phyloP scores from a whole-genome alignment of 495 filamentous ascomycete species.

The Neurospora hispaniola region DNA sequence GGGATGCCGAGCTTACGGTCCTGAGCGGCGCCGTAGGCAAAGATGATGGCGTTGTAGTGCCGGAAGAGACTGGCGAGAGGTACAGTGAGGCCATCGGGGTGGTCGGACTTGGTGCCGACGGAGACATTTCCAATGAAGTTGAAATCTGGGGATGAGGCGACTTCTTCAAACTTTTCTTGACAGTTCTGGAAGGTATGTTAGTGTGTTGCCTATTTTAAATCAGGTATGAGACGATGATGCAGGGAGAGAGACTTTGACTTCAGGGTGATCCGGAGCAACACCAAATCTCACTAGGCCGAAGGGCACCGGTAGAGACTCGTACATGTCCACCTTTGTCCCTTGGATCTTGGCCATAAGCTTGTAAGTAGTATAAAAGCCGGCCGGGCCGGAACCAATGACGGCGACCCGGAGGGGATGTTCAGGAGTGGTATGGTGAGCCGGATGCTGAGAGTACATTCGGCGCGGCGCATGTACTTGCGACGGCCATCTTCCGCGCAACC shows the following conservation, averaged over 20 bases:
- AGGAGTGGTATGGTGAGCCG: conserved; percentile 10
- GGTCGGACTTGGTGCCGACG: conserved; percentile 48
- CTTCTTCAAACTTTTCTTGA: conserved; percentile 81
- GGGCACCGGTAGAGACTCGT: conserved; percentile 83
- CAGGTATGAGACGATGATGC: background rate
- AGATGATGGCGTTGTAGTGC: conserved; percentile 86
- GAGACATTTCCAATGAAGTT: conserved; percentile 86
- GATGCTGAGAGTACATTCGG: conserved; percentile 1
- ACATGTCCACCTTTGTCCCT: conserved; percentile 81
- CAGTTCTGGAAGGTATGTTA: conserved; percentile 56
- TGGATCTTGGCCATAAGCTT: conserved; percentile 64
- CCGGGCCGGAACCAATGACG: conserved; percentile 88
- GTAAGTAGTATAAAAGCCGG: conserved; percentile 90
- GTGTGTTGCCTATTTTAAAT: background rate
- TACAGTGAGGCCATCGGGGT: conserved; percentile 41
- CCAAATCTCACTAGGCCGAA: conserved; percentile 88
- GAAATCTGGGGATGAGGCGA: conserved; percentile 70
- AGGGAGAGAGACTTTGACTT: conserved; percentile 67
- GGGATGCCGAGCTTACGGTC: conserved; percentile 70
- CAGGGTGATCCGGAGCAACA: conserved; percentile 93
- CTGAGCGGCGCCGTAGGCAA: conserved; percentile 83
- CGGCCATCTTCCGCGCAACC: background rate
- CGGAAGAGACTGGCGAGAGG: conserved; percentile 57
- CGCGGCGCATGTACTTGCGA: background rate
- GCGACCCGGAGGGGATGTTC: conserved; percentile 62